Base-by-base conservation (phyloP, 2,329 filamentous ascomycete species). In the Orbilia ellipsospora region DNA sequence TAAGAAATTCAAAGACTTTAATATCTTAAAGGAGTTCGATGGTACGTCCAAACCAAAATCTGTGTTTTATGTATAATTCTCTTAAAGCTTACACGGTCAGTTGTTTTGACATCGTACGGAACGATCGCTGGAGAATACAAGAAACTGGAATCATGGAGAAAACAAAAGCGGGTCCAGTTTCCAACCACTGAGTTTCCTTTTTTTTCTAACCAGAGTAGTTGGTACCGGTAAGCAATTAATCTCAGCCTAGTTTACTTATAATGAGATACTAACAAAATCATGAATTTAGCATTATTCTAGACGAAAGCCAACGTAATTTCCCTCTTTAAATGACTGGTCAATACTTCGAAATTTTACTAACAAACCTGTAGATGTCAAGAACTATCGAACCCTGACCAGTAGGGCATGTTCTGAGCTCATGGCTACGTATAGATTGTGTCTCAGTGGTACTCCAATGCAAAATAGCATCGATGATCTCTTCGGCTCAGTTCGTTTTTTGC, bases 361-460 rank as follows among this genome's bases (percentile, higher is more conserved):
- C 55, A 10, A 8, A 40, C 15, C 13, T n/a, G 1, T 28, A 73
- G 90, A 86, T 80, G 92, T 94, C 84, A 94, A 94, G 83, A 94
- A 94, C 80, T 87, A 87, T 69, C 85, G 83, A 48, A 90, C 90
- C 0, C 87, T 88, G 77, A 83, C 86, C 4, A 87, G 90, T 0
- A 85, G 85, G 77, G 91, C 88, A 3, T 88, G 88, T 31, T 87
- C 84, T 78, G 81, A 83, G 10, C 82, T 95, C 15, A 83, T 86
- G 73, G 84, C 90, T 13, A 84, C 83, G 42, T 88, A 91, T 80
- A 86, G 92, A 56, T 89, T 92, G 84, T 93, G 90, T 80, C 87
- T 94, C 81, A 92, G 90, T 2, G 92, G 92, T 26, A 95, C 92
- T 0, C 92, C 92, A 0, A 93, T 94, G 90, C 95, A 95, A 90